Percentiles rank a stretch among this genome's conserved stretches.
Evolutionary conservation across 768 basidiomycete genomes (phyloP).

Genomic region (Clathrus columnatus): DNA sequence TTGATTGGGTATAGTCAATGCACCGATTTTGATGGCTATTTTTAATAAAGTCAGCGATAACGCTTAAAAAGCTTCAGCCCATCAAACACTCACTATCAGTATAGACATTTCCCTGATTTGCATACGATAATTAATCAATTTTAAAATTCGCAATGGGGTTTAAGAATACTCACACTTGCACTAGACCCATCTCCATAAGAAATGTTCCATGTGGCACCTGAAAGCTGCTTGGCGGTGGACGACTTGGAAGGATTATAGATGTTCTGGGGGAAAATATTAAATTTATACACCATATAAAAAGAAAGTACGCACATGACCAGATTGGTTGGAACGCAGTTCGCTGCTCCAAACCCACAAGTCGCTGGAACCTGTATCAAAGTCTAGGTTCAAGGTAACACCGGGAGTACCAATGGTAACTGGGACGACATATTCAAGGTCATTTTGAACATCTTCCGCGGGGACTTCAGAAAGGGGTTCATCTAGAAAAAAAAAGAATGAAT

Average conservation of each 20-base stretch:
- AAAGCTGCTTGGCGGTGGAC: conserved; percentile 15
- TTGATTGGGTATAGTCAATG: conserved; percentile 25
- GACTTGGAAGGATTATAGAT: conserved; percentile 21
- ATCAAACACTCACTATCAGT: conserved; percentile 15
- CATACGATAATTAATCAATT: conserved; percentile 12
- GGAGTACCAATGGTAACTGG: conserved; percentile 32
- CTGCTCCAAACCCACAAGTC: conserved; percentile 15
- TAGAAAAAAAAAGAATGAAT: not conserved
- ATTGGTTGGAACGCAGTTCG: conserved; percentile 12
- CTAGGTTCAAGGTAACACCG: conserved; percentile 29
- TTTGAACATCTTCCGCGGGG: conserved; percentile 21
- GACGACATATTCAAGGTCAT: conserved; percentile 31
- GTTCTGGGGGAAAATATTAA: conserved; percentile 15
- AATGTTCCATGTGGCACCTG: conserved; percentile 19
- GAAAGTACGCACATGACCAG: not conserved
- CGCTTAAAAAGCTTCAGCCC: not conserved
- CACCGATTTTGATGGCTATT: conserved; percentile 7
- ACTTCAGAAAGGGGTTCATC: conserved; percentile 16
- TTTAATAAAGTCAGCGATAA: not conserved
- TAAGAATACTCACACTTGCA: conserved; percentile 1
- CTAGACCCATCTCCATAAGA: conserved; percentile 21
- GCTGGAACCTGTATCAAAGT: conserved; percentile 21
- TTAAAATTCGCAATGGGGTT: not conserved
- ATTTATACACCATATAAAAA: not conserved
- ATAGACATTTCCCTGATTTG: conserved; percentile 20